phyloP scores from a whole-genome alignment of 2,329 filamentous ascomycete genomes.

The Alternaria angustiovoidea region DNA sequence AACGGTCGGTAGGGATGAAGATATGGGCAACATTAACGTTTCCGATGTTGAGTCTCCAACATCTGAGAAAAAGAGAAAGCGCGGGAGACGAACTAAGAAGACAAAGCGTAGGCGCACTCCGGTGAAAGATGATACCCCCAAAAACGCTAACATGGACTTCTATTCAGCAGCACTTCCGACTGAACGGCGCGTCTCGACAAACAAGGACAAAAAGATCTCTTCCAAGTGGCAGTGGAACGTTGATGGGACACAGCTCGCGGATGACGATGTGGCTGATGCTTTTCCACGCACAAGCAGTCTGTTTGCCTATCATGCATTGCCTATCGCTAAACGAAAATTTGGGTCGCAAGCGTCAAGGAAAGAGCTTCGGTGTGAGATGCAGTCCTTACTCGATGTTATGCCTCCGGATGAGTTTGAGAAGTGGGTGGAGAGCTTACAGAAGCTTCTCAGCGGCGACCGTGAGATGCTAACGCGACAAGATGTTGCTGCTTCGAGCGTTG shows the following conservation, averaged over 20 bases:
- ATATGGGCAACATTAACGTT: neutral
- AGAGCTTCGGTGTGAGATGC: conserved; percentile 22
- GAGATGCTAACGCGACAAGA: conserved; percentile 26
- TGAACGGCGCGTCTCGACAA: neutral
- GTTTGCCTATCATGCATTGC: conserved; percentile 38
- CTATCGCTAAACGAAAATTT: conserved; percentile 20
- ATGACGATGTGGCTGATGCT: conserved; percentile 1
- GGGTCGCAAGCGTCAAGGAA: conserved; percentile 17
- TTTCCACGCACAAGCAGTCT: conserved; percentile 31
- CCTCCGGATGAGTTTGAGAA: conserved; percentile 12
- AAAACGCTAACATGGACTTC: neutral
- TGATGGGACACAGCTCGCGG: conserved; percentile 1
- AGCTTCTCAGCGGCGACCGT: conserved; percentile 28
- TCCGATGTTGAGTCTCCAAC: neutral
- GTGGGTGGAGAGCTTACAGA: conserved; percentile 29
- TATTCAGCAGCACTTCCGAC: neutral
- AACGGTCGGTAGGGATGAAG: neutral
- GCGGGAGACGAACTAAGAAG: neutral
- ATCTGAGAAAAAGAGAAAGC: neutral
- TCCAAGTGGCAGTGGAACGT: conserved; percentile 34
- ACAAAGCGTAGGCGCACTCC: neutral
- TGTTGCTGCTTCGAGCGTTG: neutral
- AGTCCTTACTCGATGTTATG: conserved; percentile 18
- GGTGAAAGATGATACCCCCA: neutral
- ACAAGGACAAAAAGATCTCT: conserved; percentile 25